These are phyloP conservation scores for Vigna angularis DNA, from an alignment of 306 rosid species.

Conservation along the genomic window DNA sequence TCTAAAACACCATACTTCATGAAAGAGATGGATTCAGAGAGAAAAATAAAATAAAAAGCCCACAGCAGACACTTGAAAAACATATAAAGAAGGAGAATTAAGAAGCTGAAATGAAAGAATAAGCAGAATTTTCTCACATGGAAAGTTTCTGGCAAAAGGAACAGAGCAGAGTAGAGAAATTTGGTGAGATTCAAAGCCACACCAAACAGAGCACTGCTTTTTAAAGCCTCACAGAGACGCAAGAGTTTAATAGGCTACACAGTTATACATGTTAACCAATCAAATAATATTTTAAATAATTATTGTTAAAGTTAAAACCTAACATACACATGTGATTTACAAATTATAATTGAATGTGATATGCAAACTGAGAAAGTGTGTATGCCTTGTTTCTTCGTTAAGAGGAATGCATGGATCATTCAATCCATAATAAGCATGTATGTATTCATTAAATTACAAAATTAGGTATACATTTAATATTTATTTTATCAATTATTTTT, in stretches of 20 bases:
- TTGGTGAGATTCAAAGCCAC: not conserved
- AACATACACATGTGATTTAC: not conserved
- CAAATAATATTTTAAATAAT: too few species aligned
- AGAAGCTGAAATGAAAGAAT: not conserved
- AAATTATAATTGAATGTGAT: not conserved
- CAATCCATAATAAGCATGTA: not conserved
- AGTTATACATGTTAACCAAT: not conserved
- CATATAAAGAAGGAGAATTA: too few species aligned
- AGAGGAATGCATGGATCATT: not conserved
- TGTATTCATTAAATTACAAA: not conserved
- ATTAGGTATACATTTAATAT: not conserved
- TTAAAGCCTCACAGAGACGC: not conserved
- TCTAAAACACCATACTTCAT: not conserved
- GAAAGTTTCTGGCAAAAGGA: not conserved
- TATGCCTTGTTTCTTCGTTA: not conserved
- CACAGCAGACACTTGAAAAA: not conserved
- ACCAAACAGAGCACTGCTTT: not conserved
- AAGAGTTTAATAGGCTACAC: not conserved
- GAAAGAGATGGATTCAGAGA: not conserved
- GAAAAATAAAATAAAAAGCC: not conserved
- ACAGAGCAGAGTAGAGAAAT: not conserved
- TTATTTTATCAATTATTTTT: too few species aligned
- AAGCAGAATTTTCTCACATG: not conserved
- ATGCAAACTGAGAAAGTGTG: not conserved
- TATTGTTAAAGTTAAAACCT: not conserved